Evolutionary conservation across 345 rosid species (phyloP).

Genomic region (Citrus inodora): DNA sequence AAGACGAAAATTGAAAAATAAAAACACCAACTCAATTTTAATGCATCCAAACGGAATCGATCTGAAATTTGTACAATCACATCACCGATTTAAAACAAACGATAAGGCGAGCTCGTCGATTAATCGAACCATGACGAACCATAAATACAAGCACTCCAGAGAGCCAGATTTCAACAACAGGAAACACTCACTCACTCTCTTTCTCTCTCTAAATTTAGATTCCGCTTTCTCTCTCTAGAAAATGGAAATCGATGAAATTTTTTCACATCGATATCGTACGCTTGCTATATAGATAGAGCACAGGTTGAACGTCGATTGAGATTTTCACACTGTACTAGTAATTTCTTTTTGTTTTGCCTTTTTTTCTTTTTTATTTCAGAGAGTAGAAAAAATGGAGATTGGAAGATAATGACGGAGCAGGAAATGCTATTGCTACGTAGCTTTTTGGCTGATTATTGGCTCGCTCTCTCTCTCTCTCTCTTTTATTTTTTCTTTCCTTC

Average conservation of each 20-base stretch:
- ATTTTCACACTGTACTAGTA: slow-evolving; percentile 9
- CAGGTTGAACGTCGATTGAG: slow-evolving; percentile 19
- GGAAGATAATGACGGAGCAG: slow-evolving; percentile 30
- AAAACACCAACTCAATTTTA: background rate
- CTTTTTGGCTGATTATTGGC: slow-evolving; percentile 21
- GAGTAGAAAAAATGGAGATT: slow-evolving; percentile 1
- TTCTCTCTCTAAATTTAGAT: background rate
- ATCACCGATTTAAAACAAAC: slow-evolving; percentile 11
- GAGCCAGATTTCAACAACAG: slow-evolving; percentile 4
- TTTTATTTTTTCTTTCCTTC: background rate
- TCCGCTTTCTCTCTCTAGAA: background rate
- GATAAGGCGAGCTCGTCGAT: slow-evolving; percentile 4
- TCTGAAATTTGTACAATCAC: slow-evolving; percentile 1
- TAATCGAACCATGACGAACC: slow-evolving; percentile 3
- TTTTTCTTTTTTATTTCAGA: background rate
- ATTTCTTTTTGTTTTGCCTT: background rate
- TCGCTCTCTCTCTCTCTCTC: background rate
- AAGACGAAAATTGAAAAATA: background rate
- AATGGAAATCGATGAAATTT: slow-evolving; percentile 13
- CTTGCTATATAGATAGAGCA: slow-evolving; percentile 1
- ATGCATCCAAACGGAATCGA: slow-evolving; percentile 6
- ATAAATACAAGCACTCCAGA: background rate
- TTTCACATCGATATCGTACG: background rate
- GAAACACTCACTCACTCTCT: background rate
- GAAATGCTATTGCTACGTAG: slow-evolving; percentile 19